Base-by-base conservation (phyloP, 208 protist species). In the Endotrypanum monterogeii region DNA sequence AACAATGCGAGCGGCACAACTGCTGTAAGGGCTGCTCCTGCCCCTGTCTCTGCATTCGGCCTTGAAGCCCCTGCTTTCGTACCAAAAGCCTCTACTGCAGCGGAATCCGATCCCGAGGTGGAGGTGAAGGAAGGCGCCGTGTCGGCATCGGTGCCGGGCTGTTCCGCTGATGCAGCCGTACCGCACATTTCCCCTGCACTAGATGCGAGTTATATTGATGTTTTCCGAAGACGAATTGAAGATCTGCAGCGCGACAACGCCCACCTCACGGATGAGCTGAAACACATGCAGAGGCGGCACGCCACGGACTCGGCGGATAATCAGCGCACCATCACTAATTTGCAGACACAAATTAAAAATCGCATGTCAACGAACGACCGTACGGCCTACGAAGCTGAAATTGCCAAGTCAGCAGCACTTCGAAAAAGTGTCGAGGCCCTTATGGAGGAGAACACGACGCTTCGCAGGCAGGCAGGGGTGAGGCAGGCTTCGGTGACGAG, bases 171-270 rank as follows among this genome's bases (percentile, higher is more conserved):
- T 9, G 66, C 35, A 6, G 60, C 60, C 20, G 60, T 37, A 16
- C 5, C 37, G 6, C 16, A 65, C 60, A 23, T 23, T 30, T 35
- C 37, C 12, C 28, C 63, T 28, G 63, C 37, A 25, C 30, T 56
- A 7, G 76, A 80, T 30, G 63, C 76, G 30, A 71, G 71, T 18
- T 70, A 54, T 1, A 76, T 75, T 28, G 76, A 80, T 9, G 55
- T 70, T 25, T 76, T 80, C 50, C 39, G 67, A 51, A 73, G 51
- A 48, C 71, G 70, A 65, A 80, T 80, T 54, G 82, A 87, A 58
- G 67, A 80, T 48, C 71, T 89, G 39, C 76, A 87, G 76, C 82
- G 71, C 52, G 85, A 89, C 51, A 89, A 85, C 55, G 82, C 86
- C 63, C 72, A 76, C 3, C 65, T 89, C 25, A 56, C 66, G 16